These are phyloP conservation scores for Epichloe gansuensis DNA, from an alignment of 2,329 filamentous ascomycete species.

Conservation along the genomic window DNA sequence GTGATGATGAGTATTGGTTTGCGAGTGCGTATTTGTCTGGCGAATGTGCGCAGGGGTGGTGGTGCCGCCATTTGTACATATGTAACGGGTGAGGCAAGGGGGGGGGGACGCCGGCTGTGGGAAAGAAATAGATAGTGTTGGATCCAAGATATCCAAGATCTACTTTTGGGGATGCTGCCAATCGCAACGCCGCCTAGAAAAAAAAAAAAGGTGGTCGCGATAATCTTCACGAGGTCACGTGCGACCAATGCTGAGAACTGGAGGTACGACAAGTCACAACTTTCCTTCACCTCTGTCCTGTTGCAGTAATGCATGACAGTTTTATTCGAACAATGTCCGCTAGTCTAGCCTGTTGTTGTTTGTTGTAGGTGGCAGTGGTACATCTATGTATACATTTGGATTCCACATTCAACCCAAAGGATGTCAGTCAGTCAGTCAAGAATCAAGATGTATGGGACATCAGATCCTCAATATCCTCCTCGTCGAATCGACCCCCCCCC, in stretches of 20 bases:
- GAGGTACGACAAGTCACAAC: background rate
- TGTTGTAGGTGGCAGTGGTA: background rate
- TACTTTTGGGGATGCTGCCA: background rate
- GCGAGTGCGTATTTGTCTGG: background rate
- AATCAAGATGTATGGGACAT: conserved; percentile 2
- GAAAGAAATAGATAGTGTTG: background rate
- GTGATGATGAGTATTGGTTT: conserved; percentile 10
- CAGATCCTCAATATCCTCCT: conserved; percentile 38
- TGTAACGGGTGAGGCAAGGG: too few species aligned
- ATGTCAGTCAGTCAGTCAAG: too few species aligned
- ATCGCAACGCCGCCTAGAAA: background rate
- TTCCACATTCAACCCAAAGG: too few species aligned
- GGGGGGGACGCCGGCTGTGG: too few species aligned
- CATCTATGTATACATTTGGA: background rate
- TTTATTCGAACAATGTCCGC: background rate
- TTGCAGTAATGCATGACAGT: too few species aligned
- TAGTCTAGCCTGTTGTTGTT: background rate
- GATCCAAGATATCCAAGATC: too few species aligned
- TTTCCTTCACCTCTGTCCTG: too few species aligned
- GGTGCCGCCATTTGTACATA: background rate
- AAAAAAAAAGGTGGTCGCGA: background rate
- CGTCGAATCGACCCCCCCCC: conserved; percentile 51
- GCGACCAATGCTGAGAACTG: background rate
- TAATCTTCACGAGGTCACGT: conserved; percentile 2
- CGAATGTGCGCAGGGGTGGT: background rate